phyloP scores from a whole-genome alignment of 164 flowering plant genomes.

The Echeveria elegans region DNA sequence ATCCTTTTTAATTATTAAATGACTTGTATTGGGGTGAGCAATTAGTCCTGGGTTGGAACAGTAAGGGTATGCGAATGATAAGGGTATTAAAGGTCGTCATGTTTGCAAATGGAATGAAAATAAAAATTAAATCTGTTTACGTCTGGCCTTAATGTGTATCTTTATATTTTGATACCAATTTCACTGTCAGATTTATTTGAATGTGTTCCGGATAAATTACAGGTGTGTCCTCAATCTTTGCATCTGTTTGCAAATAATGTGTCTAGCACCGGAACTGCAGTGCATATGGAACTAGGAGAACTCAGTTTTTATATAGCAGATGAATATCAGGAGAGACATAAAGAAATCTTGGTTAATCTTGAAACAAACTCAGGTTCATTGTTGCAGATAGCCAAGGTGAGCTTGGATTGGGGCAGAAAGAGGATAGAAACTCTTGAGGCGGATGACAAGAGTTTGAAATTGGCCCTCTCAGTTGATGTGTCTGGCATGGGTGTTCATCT shows the following conservation, averaged over 20 bases:
- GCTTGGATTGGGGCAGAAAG: conserved; percentile 84
- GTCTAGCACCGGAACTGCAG: conserved; percentile 55
- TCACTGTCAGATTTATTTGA: background rate
- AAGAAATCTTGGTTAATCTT: conserved; percentile 69
- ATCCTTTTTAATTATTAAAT: background rate
- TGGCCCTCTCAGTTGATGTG: conserved; percentile 73
- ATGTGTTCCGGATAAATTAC: conserved; percentile 15
- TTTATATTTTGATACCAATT: background rate
- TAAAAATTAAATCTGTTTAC: too few relatives aligned
- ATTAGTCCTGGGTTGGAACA: background rate
- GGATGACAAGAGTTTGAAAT: conserved; percentile 35
- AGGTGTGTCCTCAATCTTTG: conserved; percentile 94
- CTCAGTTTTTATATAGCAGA: conserved; percentile 81
- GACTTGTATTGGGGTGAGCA: background rate
- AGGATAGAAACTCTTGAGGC: conserved; percentile 62
- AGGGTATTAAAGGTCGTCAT: too few relatives aligned
- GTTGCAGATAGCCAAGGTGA: conserved; percentile 70
- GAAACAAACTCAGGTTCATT: conserved; percentile 85
- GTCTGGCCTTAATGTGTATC: background rate
- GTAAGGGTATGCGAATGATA: too few relatives aligned
- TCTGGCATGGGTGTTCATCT: conserved; percentile 79
- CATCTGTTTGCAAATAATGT: conserved; percentile 91
- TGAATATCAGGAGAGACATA: conserved; percentile 82
- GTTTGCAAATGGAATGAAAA: too few relatives aligned
- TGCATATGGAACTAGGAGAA: conserved; percentile 89